Base-by-base conservation (phyloP, 2,329 filamentous ascomycete genomes). In the Fusarium pseudoanthophilum region DNA sequence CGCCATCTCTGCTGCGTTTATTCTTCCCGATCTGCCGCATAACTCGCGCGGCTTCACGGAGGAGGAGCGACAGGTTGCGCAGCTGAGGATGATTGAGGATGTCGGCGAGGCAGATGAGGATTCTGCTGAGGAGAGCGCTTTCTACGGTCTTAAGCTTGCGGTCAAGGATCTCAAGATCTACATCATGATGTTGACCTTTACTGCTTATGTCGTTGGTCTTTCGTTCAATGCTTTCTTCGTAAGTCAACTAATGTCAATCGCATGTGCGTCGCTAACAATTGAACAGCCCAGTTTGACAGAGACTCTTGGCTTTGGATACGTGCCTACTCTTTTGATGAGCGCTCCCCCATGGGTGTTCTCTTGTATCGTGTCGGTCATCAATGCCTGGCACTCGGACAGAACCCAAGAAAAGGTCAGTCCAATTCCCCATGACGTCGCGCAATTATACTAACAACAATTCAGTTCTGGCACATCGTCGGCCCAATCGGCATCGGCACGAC, bases 141-240 rank as follows among this genome's bases (percentile, higher is more conserved):
- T 89, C 68, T 84, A 85, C 14, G 90, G 90, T 15, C 79, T 90
- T 36, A 82, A 87, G 59, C 88, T 91, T 85, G 88, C 89, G 0
- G 76, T 90, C 56, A 89, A 87, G 79, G 90, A 92, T 69, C 21
- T 82, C 71, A 91, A 91, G 82, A 89, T 91, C 69, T 92, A 90
- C 75, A 75, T 91, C 67, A 88, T 91, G 87, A 90, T 90, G 85
- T 62, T 91, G 11, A 89, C 88, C 3, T 87, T 91, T 64, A 89
- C 87, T 7, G 87, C 88, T 7, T 91, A 91, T 69, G 88, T 91
- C 13, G 84, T 90, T 11, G 89, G 89, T 6, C 79, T 85, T 43
- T 87, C 87, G 0, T 90, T 89, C 79, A 89, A 89, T 71, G 87
- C 87, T 45, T 91, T 89, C 79, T 90, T 90, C 79, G 67, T 69